Evolutionary conservation across 2,329 filamentous ascomycete species (phyloP).

Genomic region (Colletotrichum liriopes): DNA sequence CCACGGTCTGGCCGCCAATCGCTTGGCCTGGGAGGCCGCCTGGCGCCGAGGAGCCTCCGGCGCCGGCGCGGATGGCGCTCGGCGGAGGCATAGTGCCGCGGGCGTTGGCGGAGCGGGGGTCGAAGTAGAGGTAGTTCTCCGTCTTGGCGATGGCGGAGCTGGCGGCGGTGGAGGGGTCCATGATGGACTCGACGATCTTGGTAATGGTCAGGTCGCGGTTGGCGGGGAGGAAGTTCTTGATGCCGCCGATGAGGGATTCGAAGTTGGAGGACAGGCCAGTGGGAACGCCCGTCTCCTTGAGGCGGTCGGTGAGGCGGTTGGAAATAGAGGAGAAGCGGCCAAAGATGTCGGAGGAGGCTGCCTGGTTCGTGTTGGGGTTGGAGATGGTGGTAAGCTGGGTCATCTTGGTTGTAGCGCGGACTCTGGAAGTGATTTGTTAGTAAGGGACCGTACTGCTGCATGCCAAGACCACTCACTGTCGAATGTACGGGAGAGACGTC

Average conservation of each 20-base stretch:
- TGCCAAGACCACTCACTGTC: conserved; percentile 73
- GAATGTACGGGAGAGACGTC: conserved; percentile 86
- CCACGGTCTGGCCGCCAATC: conserved; percentile 64
- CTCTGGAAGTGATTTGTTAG: conserved; percentile 63
- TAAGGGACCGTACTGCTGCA: too few relatives aligned
- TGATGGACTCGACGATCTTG: conserved; percentile 97
- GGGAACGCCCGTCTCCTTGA: conserved; percentile 90
- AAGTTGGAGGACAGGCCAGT: conserved; percentile 82
- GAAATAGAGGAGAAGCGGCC: conserved; percentile 94
- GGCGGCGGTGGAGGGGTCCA: conserved; percentile 93
- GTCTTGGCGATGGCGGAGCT: conserved; percentile 96
- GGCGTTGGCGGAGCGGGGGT: conserved; percentile 93
- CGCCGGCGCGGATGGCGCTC: conserved; percentile 69
- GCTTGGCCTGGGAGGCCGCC: conserved; percentile 63
- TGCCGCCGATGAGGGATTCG: conserved; percentile 93
- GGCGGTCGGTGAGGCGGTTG: conserved; percentile 90
- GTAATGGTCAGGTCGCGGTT: conserved; percentile 97
- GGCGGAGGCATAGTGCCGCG: conserved; percentile 91
- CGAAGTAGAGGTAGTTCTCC: conserved; percentile 97
- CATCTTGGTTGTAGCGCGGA: conserved; percentile 96
- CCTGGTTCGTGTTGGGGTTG: conserved; percentile 76
- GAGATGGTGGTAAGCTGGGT: conserved; percentile 96
- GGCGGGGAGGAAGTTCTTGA: conserved; percentile 97
- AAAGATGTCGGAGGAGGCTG: conserved; percentile 84
- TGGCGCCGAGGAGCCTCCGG: conserved; percentile 57